Conservation (phyloP, 345 rosid genomes). For the Arabidopsis arenosa region DNA sequence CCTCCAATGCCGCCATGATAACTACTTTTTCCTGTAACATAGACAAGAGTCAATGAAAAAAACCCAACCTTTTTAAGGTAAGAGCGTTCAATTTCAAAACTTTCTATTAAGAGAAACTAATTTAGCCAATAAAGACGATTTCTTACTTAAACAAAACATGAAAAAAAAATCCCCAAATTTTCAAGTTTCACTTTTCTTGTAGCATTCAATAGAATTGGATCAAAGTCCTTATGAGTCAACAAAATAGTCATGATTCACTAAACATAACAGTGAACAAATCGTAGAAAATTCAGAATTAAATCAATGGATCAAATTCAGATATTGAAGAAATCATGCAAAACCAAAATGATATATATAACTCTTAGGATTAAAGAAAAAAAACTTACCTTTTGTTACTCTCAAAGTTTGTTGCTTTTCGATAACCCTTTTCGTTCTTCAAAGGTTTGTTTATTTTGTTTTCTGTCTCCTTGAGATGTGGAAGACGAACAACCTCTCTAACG, state of each 20-base stretch:
- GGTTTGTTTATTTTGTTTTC: background rate
- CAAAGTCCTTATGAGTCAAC: slow-evolving; percentile 21
- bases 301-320: slow-evolving; percentile 16
- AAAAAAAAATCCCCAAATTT: background rate
- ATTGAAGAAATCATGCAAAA: slow-evolving; percentile 28
- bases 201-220: background rate
- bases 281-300: background rate
- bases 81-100: background rate
- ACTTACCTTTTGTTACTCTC: slow-evolving; percentile 14
- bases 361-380: background rate
- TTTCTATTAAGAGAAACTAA: background rate
- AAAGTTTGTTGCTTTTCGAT: slow-evolving; percentile 28
- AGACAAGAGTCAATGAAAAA: background rate
- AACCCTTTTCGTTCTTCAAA: slow-evolving; percentile 7
- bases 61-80: background rate
- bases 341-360: background rate
- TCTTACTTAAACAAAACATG: background rate
- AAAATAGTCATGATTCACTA: slow-evolving; percentile 2
- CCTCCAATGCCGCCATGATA: slow-evolving; percentile 90
- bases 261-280: background rate
- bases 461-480: slow-evolving; percentile 33
- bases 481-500: slow-evolving; percentile 17
- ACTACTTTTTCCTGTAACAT: slow-evolving; percentile 26
- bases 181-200: background rate
- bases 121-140: background rate